Conservation (phyloP, 306 rosid genomes). For the Cicer arietinum region DNA sequence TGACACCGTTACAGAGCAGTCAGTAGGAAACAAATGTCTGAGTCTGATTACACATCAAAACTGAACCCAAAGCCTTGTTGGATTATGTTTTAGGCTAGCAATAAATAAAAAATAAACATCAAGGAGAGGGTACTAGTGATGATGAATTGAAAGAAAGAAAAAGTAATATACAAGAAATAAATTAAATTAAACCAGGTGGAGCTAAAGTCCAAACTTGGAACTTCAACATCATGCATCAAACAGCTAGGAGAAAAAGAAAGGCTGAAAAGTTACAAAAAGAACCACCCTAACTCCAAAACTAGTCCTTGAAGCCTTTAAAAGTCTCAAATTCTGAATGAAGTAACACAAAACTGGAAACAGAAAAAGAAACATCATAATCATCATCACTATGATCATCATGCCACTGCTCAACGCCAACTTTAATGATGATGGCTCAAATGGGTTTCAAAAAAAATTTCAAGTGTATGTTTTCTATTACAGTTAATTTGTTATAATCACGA, state of each 20-base stretch:
- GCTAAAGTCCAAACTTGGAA: conserved; percentile 64
- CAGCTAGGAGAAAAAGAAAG: conserved; percentile 46
- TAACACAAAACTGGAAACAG: conserved; percentile 50
- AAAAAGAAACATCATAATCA: conserved; percentile 14
- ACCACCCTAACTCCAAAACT: conserved; percentile 53
- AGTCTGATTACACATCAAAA: conserved; percentile 42
- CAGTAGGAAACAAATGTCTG: conserved; percentile 48
- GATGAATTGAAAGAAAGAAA: not conserved
- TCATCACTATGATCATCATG: conserved; percentile 36
- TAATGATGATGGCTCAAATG: conserved; percentile 41
- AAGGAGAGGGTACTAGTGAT: not conserved
- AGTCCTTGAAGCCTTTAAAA: conserved; percentile 49
- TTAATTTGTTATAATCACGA: no score
- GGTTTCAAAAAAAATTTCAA: no score
- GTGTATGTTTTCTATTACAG: no score
- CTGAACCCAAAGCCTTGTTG: conserved; percentile 40
- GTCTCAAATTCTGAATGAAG: conserved; percentile 52
- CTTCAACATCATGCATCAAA: conserved; percentile 68
- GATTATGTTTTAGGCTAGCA: conserved; percentile 42
- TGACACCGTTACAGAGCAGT: conserved; percentile 49
- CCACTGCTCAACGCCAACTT: conserved; percentile 42
- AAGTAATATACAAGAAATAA: not conserved
- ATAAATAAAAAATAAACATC: not conserved
- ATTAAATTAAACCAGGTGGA: conserved; percentile 4
- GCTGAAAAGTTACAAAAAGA: conserved; percentile 64